Evolutionary conservation across 2,329 filamentous ascomycete genomes (phyloP), one percentile per base, ranked within the genome.

Genomic region (Ophiostoma himal-ulmi): DNA sequence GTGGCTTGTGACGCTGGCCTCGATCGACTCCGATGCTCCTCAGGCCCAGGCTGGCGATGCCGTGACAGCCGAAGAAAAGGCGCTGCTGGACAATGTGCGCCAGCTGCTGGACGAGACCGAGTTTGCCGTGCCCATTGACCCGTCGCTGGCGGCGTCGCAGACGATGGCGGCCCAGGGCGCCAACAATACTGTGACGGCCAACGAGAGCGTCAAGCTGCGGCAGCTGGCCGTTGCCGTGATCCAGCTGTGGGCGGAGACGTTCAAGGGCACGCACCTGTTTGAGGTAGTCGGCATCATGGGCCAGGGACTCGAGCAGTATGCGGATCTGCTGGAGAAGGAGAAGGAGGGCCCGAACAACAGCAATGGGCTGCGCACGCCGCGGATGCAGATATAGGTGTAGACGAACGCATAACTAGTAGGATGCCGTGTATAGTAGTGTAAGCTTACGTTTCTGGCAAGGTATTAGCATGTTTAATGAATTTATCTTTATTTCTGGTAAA

Each of bases 81-180:
- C 80, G 67, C 78, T 89, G 3, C 79, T 88, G 39, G 83, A 86
- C 68, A 87, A 83, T 76, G 80, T 88, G 26, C 82, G 85, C 20
- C 82, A 83, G 34, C 86, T 88, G 82, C 79, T 89, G 13, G 85
- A 88, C 73, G 86, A 89, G 77, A 88, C 86, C 0, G 86, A 88
- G 74, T 88, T 88, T 73, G 85, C 86, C 7, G 85, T 88, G 4
- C 85, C 86, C 1, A 83, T 87, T 62, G 86, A 88, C 68, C 84
- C 85, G 3, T 86, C 84, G 2, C 78, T 87, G 26, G 14, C 66
- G 20, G 73, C 73, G 80, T n/a, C 26, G 37, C 22, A 10, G 37
- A 10, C 11, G 37, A 39, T 39, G 37, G 37, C n/a, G 5, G 34
- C 65, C 1, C 14, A 26, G 26, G 39, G 65, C 11, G 65, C 22